These are phyloP conservation scores for Aspergillus carlsbadensis DNA, from an alignment of 495 filamentous ascomycete species.

Conservation along the genomic window DNA sequence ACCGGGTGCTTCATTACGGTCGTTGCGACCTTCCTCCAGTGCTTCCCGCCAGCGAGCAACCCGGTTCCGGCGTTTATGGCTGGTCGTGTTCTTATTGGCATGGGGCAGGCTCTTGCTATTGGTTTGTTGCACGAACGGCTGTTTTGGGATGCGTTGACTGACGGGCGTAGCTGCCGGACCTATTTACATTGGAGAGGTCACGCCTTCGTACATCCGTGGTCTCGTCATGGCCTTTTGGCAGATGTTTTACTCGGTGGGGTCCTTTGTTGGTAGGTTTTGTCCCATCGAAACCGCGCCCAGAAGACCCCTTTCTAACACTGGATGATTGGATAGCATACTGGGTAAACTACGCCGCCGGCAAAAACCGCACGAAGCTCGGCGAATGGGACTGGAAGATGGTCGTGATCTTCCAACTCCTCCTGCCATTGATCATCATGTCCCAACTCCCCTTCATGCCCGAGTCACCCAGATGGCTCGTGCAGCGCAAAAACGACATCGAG, in stretches of 20 bases:
- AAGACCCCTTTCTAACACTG: too few species aligned
- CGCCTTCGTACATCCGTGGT: constrained; percentile 57
- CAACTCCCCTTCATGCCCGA: constrained; percentile 57
- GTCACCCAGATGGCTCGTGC: constrained; percentile 57
- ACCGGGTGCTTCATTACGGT: constrained; percentile 56
- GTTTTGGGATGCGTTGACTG: too few species aligned
- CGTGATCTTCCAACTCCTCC: constrained; percentile 60
- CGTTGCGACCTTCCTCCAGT: constrained; percentile 61
- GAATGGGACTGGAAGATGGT: constrained; percentile 65
- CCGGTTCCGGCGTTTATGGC: constrained; percentile 54
- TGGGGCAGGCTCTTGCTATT: constrained; percentile 63
- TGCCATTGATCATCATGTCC: constrained; percentile 51
- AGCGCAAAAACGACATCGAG: constrained; percentile 51
- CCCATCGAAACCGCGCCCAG: too few species aligned
- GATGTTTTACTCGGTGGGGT: constrained; percentile 63
- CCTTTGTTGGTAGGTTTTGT: constrained; percentile 41
- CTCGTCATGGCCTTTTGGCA: constrained; percentile 66
- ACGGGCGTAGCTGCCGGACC: constrained; percentile 48
- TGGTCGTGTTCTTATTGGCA: constrained; percentile 61
- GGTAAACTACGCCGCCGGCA: constrained; percentile 56
- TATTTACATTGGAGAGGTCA: constrained; percentile 62
- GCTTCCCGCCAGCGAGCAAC: constrained; percentile 54
- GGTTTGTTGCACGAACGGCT: constrained; percentile 51
- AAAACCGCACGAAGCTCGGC: constrained; percentile 48
- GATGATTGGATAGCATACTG: constrained; percentile 43